Base-by-base conservation (phyloP, 2,329 filamentous ascomycete species). In the Nemania diffusa region DNA sequence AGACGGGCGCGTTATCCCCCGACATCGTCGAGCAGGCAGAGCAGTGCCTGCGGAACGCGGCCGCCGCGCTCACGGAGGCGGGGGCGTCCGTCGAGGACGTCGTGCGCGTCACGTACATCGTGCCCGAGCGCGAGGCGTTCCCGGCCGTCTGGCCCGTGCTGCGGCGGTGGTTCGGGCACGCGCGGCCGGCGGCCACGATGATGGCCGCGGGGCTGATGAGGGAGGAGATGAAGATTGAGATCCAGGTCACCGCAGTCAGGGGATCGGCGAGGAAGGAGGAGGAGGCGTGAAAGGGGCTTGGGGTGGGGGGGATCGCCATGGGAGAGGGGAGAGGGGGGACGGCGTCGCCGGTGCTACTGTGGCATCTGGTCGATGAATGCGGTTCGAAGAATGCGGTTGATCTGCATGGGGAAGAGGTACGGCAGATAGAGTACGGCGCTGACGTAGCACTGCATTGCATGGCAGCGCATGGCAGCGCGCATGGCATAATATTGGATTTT, bases 181-280 rank as follows among this genome's bases (percentile, higher is more conserved):
- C 57, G 5, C 46, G 65, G 3, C 66, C 69, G n/a, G 67, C 66
- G 9, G 66, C 66, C n/a, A 70, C 66, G 37, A 70, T 70, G 69
- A 22, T 70, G 7, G 60, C 59, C 0, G 63, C 66, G 0, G 69
- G 69, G 3, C 66, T 70, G 3, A 69, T 70, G 66, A 58, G 32
- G 51, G 63, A 69, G 48, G 63, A 67, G 62, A 69, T 70, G 63
- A 51, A 56, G 66, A 64, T 70, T 22, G 69, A 70, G 63, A 44
- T 70, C 29, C 62, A 70, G 63, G 66, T 70, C 29, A 69, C 69
- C 27, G 68, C 66, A 13, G 52, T 70, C 2, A 67, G 37, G 59
- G 68, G 68, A 8, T 68, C 65, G 34, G 67, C 59, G 17, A 65
- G 62, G 53, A 48, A 64, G 50, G 24, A 53, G 51, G 64, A 46